Evolutionary conservation across 495 filamentous ascomycete genomes (phyloP), one percentile per base, ranked within the genome.

Genomic region (Bryoglossum gracile): DNA sequence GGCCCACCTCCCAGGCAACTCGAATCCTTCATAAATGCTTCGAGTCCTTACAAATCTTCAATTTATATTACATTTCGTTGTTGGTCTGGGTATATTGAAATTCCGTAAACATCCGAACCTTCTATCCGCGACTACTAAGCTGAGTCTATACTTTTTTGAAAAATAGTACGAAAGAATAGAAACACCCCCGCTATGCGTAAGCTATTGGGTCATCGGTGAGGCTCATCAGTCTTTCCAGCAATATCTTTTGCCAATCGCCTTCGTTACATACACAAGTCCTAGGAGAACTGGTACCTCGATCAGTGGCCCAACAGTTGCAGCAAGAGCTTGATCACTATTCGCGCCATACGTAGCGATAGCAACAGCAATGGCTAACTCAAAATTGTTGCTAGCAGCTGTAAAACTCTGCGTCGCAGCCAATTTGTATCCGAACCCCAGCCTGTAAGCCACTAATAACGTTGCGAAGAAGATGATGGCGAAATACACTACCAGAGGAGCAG

Each of bases 371-470:
- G 90, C 90, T 14, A 95, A 65, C 69, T 95, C 90, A 57, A 96
- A 95, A 58, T 95, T 95, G 54, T 96, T 96, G 62, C 89, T 95
- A 3, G 90, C 91, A 4, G 90, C 90, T 0, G 90, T 95, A 55
- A 95, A 92, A 57, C 86, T 87, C 68, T 95, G 91, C 9, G 90
- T 94, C 9, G 76, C 74, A 1, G 77, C 75, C 2, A 89, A 58
- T 37, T 66, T 68, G 59, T 95, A 95, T 0, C 80, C 78, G 56
- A 91, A 90, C 0, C 87, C 85, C n/a, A 77, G 54, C 25, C 62
- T 68, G 42, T 76, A 65, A 4, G 76, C 67, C 6, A 77, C 66
- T 10, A 69, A 59, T 8, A 95, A 66, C 0, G 87, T 91, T 2
- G 70, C 21, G 43, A 78, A 74, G 68, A 95, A 94, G 47, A 91